Base-by-base conservation (phyloP, 352 stramenopile species). In the Pythium myriotylum region DNA sequence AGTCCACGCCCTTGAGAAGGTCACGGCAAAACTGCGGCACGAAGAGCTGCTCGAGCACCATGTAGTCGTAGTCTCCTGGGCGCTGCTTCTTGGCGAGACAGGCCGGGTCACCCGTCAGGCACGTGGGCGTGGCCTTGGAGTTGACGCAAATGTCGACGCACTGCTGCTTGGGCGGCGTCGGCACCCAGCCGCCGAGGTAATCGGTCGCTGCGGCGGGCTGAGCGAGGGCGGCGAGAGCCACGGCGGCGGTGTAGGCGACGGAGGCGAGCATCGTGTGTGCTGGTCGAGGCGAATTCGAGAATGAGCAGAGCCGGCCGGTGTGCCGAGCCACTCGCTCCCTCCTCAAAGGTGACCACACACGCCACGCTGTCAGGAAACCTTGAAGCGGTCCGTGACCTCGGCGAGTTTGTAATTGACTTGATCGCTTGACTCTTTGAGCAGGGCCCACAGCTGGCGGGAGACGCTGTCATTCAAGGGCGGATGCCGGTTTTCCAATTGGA, bases 11-110 rank as follows among this genome's bases (percentile, higher is more conserved):
- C 1, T 76, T 58, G 40, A 91, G 74, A 46, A 92, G 65, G 60
- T 92, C 84, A 35, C 84, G 84, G 65, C 84, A 92, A 66, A 84
- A 92, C 71, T 92, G 81, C 69, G 84, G 84, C 50, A 87, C 72
- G 65, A 86, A 92, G 58, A 92, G 67, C 65, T 92, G 77, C 70
- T 92, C 81, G 16, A 93, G 67, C 49, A 91, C 54, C 42, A 93
- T 59, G 65, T 87, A 91, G 74, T 91, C 84, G 41, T 83, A 91
- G 72, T 89, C 80, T 39, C 81, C 78, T 13, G 80, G 76, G 41
- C 72, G 69, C 68, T 86, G 77, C 53, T 79, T 67, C 76, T 89
- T 90, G 43, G 76, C 65, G 49, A 84, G 66, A 52, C 82, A 89
- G 12, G 67, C 66, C 23, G 73, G 65, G 51, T 81, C 68, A 50